Base-by-base conservation (phyloP, 1,139 yeast genomes). In the Suhomyces ambrosiae region DNA sequence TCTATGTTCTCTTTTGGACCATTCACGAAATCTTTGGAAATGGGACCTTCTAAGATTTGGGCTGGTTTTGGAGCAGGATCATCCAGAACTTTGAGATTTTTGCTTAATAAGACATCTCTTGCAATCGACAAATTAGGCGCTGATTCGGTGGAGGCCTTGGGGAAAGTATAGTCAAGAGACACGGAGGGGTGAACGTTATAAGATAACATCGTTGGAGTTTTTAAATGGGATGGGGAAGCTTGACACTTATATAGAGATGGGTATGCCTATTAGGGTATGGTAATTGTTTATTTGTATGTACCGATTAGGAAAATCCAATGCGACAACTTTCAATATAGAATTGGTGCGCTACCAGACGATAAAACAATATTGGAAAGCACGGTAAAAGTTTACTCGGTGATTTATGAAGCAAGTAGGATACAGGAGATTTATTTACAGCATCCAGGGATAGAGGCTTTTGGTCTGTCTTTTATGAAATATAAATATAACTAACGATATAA, bases 31-130 rank as follows among this genome's bases (percentile, higher is more conserved):
- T 31, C 30, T 33, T 47, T 51, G 7, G 43, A 34, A 21, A 56
- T 41, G 4, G 61, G 54, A 4, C 15, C 19, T 3, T 27, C 35
- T 13, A 40, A 30, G 13, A 23, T 45, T 3, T 31, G 24, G 12
- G 56, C 54, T 2, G 33, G 37, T 11, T 43, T 42, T 3, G 52
- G 47, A 11, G 30, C 35, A 4, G 55, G 56, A 13, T 50, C 52
- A 21, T 50, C 47, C 4, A 46, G 47, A 5, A 65, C 46, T 36
- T 47, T 58, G 42, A 65, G 56, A 27, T 60, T 55, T 35, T 56
- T 56, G 14, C 44, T 47, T 31, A 58, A 56, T 28, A 47, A 46
- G 9, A 40, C 47, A 38, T 54, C 65, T 44, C 46, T 49, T 18
- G 60, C 48, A 23, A 35, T 26, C 7, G 22, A 23, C 15, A 37